Evolutionary conservation across 2,329 filamentous ascomycete genomes (phyloP), one percentile per base, ranked within the genome.

Genomic region (Fusarium proliferatum): DNA sequence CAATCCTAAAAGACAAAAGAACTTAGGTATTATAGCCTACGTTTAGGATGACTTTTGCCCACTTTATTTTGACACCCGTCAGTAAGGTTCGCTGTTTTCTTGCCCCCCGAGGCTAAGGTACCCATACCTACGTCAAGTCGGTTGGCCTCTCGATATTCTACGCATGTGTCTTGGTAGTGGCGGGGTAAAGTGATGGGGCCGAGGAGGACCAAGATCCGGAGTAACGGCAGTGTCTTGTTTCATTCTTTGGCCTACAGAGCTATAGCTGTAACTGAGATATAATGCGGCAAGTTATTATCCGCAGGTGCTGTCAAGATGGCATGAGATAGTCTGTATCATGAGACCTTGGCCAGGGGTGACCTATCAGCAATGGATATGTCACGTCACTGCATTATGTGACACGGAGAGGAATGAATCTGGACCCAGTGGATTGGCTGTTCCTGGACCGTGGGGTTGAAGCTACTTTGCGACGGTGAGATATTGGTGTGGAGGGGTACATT

Each of bases 401-500:
- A 39, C 43, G 59, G 41, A 52, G 38, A 48, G 21, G 43, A 33
- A 33, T 51, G 62, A 57, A 46, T 49, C 58, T 28, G 33, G 52
- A 51, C 52, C 26, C 48, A 65, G 61, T 61, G 60, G 60, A 48
- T 59, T 67, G 61, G 69, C 42, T 43, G 38, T 28, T 26, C 41
- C 56, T 71, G 65, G 52, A 51, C 52, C 45, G 61, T 59, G 55
- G 51, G 61, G 48, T 53, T 51, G 41, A 55, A 43, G 67, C 67
- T 56, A 43, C 43, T 58, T 51, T 69, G 49, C 39, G 55, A 56
- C 33, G 34, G 23, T 12, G 15, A 15, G 26, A 30, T n/a, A 23
- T 52, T 58, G 58, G 67, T 72, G 71, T 74, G 71, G 71, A 72
- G 71, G 71, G 71, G 71, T 30, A 69, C 42, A 51, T 51, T 34